Evolutionary conservation across 2,329 filamentous ascomycete genomes (phyloP).

Genomic region (Lecanicillium sp.): DNA sequence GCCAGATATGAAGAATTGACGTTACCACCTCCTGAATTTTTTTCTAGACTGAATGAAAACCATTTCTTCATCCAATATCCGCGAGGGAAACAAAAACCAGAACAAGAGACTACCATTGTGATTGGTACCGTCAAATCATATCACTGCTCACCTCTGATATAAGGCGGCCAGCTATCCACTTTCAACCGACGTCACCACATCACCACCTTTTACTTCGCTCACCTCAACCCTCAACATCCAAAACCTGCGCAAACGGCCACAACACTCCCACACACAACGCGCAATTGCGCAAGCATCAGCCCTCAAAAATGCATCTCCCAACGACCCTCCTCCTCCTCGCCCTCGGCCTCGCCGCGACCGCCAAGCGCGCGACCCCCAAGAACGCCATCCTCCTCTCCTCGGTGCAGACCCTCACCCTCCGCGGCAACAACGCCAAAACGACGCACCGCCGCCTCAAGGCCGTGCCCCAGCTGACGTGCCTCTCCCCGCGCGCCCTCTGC

Average conservation of each 20-base stretch:
- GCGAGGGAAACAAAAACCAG: neutral
- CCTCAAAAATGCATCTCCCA: constrained; percentile 24
- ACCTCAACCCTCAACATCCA: no score
- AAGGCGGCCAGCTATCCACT: neutral
- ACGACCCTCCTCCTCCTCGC: constrained; percentile 18
- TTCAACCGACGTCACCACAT: neutral
- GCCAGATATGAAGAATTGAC: no score
- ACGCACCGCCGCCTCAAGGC: constrained; percentile 68
- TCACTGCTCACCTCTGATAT: neutral
- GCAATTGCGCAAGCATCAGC: neutral
- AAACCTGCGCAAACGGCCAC: neutral
- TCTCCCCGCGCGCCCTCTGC: constrained; percentile 59
- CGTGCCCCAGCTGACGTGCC: constrained; percentile 73
- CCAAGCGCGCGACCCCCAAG: constrained; percentile 27
- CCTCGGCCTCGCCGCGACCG: constrained; percentile 21
- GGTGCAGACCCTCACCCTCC: constrained; percentile 74
- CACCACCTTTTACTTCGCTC: no score
- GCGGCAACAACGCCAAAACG: constrained; percentile 57
- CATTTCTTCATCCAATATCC: neutral
- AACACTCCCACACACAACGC: neutral
- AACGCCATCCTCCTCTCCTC: constrained; percentile 52
- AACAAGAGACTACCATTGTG: neutral
- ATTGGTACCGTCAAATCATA: neutral
- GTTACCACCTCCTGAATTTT: no score
- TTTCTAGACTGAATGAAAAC: neutral